A percentile compares a stretch with the other conserved stretches of the same genome.
These are phyloP conservation scores for Hippophae tibetana DNA, from an alignment of 306 rosid species.

Conservation along the genomic window DNA sequence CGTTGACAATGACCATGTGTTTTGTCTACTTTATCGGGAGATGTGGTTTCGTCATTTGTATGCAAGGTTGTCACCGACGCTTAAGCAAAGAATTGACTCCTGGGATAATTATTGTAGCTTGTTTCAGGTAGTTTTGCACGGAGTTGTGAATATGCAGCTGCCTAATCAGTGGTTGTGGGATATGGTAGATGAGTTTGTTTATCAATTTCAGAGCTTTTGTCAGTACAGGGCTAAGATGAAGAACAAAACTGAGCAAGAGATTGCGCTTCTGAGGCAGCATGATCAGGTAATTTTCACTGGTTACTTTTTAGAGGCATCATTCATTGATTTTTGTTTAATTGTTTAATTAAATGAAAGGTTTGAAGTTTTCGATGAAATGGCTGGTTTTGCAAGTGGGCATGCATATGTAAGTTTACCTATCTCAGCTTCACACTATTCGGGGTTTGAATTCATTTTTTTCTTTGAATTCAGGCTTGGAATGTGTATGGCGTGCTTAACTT, in stretches of 20 bases:
- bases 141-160: conserved; percentile 90
- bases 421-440: neutral
- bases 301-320: neutral
- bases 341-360: neutral
- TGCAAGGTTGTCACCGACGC: conserved; percentile 78
- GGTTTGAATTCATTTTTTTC: neutral
- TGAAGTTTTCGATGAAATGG: no score
- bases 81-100: conserved; percentile 83
- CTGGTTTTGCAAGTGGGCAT: no score
- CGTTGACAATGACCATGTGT: conserved; percentile 92
- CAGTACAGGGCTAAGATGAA: conserved; percentile 92
- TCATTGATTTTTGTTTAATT: neutral
- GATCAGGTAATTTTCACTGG: conserved; percentile 43
- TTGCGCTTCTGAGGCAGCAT: conserved; percentile 57
- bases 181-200: conserved; percentile 94
- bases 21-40: conserved; percentile 88
- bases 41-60: conserved; percentile 99
- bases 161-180: conserved; percentile 99
- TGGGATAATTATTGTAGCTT: conserved; percentile 93
- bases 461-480: conserved; percentile 70
- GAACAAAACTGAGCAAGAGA: conserved; percentile 77
- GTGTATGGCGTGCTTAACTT: conserved; percentile 86
- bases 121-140: conserved; percentile 88
- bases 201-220: conserved; percentile 96
- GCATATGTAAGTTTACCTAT: neutral